A percentile compares a stretch with the other conserved stretches of the same genome.
Conservation (phyloP, 306 rosid species). For the Cicer pinnatifidum region DNA sequence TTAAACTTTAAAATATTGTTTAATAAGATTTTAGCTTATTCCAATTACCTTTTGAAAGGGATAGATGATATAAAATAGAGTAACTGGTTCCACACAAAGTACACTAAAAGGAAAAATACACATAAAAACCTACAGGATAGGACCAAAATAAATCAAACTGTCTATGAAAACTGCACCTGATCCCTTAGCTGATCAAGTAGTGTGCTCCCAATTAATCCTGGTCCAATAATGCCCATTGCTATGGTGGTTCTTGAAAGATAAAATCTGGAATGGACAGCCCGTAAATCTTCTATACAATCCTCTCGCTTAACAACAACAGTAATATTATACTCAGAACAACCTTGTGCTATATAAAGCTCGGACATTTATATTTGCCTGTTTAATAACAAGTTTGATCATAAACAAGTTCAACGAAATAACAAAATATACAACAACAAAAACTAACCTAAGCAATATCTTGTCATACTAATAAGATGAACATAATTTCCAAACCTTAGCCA, state of each 20-base stretch:
- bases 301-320: slow-evolving; percentile 91
- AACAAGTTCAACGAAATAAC: slow-evolving; percentile 23
- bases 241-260: slow-evolving; percentile 92
- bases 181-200: slow-evolving; percentile 94
- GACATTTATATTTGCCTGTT: slow-evolving; percentile 93
- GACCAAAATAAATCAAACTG: slow-evolving; percentile 20
- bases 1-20: too few relatives aligned
- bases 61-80: neutral
- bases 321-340: too few relatives aligned
- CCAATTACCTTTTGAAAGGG: too few relatives aligned
- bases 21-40: too few relatives aligned
- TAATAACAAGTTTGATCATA: slow-evolving; percentile 39
- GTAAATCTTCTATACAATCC: slow-evolving; percentile 91
- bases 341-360: too few relatives aligned
- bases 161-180: slow-evolving; percentile 67
- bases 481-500: slow-evolving; percentile 80
- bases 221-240: slow-evolving; percentile 96
- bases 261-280: slow-evolving; percentile 96
- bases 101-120: slow-evolving; percentile 11
- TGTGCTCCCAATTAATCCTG: slow-evolving; percentile 94
- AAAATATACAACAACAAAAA: slow-evolving; percentile 14
- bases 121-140: slow-evolving; percentile 17
- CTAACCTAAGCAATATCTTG: slow-evolving; percentile 11
- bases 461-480: slow-evolving; percentile 34
- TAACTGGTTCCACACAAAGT: slow-evolving; percentile 18